Evolutionary conservation across 2,329 filamentous ascomycete genomes (phyloP), one percentile per base, ranked within the genome.

Genomic region (Penicillium sp.): DNA sequence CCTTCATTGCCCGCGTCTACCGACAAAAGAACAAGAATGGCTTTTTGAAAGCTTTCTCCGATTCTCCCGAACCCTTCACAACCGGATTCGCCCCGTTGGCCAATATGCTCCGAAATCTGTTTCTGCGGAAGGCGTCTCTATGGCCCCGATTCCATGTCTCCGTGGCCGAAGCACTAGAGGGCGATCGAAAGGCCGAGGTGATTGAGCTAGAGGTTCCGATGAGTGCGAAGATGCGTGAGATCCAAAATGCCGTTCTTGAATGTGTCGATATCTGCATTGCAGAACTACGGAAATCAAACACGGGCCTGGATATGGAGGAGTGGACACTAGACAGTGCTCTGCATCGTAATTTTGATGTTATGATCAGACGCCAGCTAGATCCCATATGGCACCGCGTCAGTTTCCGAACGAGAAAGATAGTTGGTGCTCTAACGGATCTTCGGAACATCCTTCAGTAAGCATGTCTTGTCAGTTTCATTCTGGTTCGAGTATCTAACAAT

Each of bases 361-460:
- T 92, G 51, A 87, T 99, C 47, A 84, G 93, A 58, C 84, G 92
- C 54, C 94, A 99, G 72, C 79, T 99, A 16, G 92, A 97, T 68
- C 92, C 93, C 4, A 92, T 97, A 54, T 99, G 94, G 94, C 94
- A 99, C 77, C 86, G 94, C 50, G 90, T 96, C 48, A 97, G 90
- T 71, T 96, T 90, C 82, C 92, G 94, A 74, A 97, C 93, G 2
- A 91, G 89, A 66, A 92, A 97, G 74, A 96, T 99, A 63, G 93
- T 96, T 52, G 89, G 87, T 65, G 94, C 97, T 70, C 74, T 99
- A 63, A 89, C 88, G 0, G 87, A 96, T 16, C 81, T 99, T 33
- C 85, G 93, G 53, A 87, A 86, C 19, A 88, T 97, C 71, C 81
- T 99, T 14, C 89, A 93, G 73, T 88, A 80, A 31, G 75, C 60